A percentile compares a stretch with the other conserved stretches of the same genome.
Evolutionary conservation across 1,139 yeast genomes (phyloP).

Genomic region (Lodderomyces orthopsilosis): DNA sequence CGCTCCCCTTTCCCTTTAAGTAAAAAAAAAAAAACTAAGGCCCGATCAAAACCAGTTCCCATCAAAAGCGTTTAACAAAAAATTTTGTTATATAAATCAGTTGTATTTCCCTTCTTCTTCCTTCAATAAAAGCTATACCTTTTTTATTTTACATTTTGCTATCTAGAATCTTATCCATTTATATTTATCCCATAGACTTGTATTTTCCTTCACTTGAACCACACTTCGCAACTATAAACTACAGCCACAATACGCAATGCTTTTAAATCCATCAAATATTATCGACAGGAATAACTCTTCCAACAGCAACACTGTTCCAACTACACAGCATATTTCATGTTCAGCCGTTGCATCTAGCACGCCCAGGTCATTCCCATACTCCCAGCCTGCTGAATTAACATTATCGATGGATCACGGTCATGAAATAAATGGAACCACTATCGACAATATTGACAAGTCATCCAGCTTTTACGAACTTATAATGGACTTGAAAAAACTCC

Average conservation of each 20-base stretch:
- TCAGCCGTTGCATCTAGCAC: not conserved
- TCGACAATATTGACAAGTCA: constrained; percentile 11
- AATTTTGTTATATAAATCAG: not conserved
- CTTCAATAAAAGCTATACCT: not conserved
- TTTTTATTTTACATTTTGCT: not conserved
- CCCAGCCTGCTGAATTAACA: not conserved
- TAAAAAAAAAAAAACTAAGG: not conserved
- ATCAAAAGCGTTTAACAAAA: not conserved
- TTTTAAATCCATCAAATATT: constrained; percentile 10
- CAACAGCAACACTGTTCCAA: not conserved
- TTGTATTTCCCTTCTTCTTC: not conserved
- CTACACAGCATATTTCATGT: constrained; percentile 3
- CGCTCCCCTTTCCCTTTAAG: not conserved
- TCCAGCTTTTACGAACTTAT: constrained; percentile 19
- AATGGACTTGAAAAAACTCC: constrained; percentile 26
- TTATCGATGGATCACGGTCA: constrained; percentile 12
- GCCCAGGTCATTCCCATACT: not conserved
- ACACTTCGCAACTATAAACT: constrained; percentile 1
- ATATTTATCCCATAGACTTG: not conserved
- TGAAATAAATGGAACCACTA: constrained; percentile 13
- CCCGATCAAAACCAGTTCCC: no score
- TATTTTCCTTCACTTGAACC: not conserved
- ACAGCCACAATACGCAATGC: constrained; percentile 8
- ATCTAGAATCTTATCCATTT: not conserved
- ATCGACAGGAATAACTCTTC: not conserved